Conservation (phyloP, 2,329 filamentous ascomycete genomes). For the Aspergillus sp. region DNA sequence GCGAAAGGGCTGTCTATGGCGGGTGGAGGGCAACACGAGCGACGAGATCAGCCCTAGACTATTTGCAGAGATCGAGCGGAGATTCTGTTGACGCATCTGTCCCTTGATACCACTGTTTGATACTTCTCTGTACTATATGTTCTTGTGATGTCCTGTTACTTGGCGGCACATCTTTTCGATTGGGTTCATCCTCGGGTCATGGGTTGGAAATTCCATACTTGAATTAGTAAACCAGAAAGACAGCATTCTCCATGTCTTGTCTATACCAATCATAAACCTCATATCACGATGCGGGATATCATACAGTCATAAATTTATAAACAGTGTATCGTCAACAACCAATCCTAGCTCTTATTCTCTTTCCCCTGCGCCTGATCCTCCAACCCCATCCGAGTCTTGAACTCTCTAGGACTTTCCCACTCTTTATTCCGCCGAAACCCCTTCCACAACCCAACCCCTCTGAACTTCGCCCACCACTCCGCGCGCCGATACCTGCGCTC, state of each 20-base stretch:
- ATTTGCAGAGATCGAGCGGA: constrained; percentile 73
- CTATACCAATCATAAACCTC: neutral
- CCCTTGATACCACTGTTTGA: constrained; percentile 7
- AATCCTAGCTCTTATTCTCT: constrained; percentile 9
- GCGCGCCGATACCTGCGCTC: constrained; percentile 46
- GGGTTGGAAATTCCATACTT: neutral
- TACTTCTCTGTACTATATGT: constrained; percentile 19
- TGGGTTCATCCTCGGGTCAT: neutral
- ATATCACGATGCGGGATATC: neutral
- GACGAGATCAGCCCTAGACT: constrained; percentile 95
- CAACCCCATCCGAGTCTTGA: constrained; percentile 64
- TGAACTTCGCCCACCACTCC: constrained; percentile 58
- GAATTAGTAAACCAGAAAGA: neutral
- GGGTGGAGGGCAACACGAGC: constrained; percentile 82
- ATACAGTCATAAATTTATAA: constrained; percentile 4
- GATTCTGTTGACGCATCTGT: constrained; percentile 55
- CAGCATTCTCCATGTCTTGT: neutral
- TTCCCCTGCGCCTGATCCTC: constrained; percentile 27
- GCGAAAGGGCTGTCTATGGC: constrained; percentile 76
- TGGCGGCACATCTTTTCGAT: constrained; percentile 7
- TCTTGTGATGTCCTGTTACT: constrained; percentile 9
- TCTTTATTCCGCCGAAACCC: constrained; percentile 50
- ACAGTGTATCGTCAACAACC: neutral
- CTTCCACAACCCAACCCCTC: constrained; percentile 73
- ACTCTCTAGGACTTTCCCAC: constrained; percentile 83